These are phyloP conservation scores for Tranzscheliella williamsii DNA, from an alignment of 1,284 basidiomycete genomes.

Conservation along the genomic window DNA sequence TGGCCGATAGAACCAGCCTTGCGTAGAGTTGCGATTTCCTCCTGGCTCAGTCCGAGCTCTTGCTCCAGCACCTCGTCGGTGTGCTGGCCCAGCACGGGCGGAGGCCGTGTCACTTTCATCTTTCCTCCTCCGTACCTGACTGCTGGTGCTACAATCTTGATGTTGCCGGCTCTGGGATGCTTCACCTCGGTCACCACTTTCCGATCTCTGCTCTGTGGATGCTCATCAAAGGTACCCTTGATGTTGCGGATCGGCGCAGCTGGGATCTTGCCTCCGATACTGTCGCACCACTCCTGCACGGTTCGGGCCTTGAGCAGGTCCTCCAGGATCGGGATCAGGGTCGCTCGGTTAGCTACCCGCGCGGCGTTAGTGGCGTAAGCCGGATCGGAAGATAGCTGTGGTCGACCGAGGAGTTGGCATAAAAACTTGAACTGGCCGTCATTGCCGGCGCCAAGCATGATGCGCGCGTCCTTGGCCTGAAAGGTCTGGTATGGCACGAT, in stretches of 20 bases:
- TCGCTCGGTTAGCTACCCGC: constrained; percentile 76
- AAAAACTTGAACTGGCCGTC: constrained; percentile 72
- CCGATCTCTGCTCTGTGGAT: constrained; percentile 79
- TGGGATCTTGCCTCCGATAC: constrained; percentile 45
- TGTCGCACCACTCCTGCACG: constrained; percentile 45
- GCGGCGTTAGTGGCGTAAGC: constrained; percentile 66
- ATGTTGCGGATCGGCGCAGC: constrained; percentile 78
- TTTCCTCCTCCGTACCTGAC: constrained; percentile 83
- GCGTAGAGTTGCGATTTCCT: constrained; percentile 68
- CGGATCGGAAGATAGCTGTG: constrained; percentile 16
- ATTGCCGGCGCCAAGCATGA: constrained; percentile 80
- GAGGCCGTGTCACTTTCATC: constrained; percentile 53
- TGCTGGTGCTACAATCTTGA: constrained; percentile 83
- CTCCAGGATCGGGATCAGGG: constrained; percentile 75
- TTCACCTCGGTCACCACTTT: constrained; percentile 70
- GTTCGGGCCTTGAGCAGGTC: constrained; percentile 60
- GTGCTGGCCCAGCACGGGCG: constrained; percentile 61
- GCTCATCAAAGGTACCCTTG: constrained; percentile 77
- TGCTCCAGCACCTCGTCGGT: constrained; percentile 60
- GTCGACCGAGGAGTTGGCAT: constrained; percentile 15
- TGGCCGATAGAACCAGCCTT: constrained; percentile 40
- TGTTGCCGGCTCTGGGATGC: constrained; percentile 72
- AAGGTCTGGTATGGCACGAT: constrained; percentile 55
- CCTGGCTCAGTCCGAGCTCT: constrained; percentile 72
- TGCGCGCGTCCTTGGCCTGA: constrained; percentile 30